Conservation (phyloP, 768 basidiomycete genomes). For the Rhodosporidiobolus odoratus region DNA sequence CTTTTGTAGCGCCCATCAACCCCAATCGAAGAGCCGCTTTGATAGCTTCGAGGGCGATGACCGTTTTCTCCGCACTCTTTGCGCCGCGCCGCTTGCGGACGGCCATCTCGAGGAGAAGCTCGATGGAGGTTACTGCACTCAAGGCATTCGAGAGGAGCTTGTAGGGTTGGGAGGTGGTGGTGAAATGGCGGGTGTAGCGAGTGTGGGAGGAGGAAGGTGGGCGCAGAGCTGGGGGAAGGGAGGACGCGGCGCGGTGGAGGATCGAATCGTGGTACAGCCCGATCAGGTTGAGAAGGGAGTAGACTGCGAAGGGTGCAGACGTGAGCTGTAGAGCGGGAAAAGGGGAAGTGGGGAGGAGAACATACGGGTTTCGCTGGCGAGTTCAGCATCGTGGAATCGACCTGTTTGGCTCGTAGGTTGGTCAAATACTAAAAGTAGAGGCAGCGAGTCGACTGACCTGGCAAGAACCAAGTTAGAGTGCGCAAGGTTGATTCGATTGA, state of each 20-base stretch:
- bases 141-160: conserved; percentile 66
- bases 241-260: conserved; percentile 67
- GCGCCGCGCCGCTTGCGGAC: conserved; percentile 60
- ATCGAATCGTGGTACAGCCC: conserved; percentile 94
- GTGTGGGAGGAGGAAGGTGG: conserved; percentile 56
- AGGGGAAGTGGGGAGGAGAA: conserved; percentile 44
- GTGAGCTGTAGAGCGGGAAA: background rate
- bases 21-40: conserved; percentile 77
- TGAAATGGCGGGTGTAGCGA: conserved; percentile 85
- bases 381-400: conserved; percentile 92
- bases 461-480: conserved; percentile 90
- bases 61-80: conserved; percentile 65
- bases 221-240: conserved; percentile 41
- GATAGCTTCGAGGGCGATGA: conserved; percentile 69
- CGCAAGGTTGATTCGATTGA: conserved; percentile 81
- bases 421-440: background rate
- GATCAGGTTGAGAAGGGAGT: conserved; percentile 75
- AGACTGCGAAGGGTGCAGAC: conserved; percentile 55
- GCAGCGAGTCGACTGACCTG: conserved; percentile 46
- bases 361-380: conserved; percentile 89
- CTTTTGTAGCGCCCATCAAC: conserved; percentile 63
- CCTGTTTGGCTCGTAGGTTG: conserved; percentile 48
- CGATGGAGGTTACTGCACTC: conserved; percentile 69
- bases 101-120: conserved; percentile 86
- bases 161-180: conserved; percentile 63